These are phyloP conservation scores for Rutstroemia sp. DNA, from an alignment of 2,329 filamentous ascomycete species.

Conservation along the genomic window DNA sequence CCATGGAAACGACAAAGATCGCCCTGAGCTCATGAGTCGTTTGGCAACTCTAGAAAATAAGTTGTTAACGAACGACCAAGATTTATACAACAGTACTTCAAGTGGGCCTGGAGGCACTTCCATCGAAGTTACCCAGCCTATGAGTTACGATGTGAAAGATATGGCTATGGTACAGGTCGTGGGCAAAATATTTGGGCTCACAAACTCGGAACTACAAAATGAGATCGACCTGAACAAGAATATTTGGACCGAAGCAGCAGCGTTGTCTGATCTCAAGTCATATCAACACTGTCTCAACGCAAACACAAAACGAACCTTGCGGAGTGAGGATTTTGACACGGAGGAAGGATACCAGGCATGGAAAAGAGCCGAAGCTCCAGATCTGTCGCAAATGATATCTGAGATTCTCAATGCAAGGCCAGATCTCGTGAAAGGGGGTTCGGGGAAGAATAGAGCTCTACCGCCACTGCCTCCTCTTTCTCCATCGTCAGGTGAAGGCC, in stretches of 20 bases:
- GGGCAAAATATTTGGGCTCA: constrained; percentile 75
- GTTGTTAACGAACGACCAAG: constrained; percentile 86
- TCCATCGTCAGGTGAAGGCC: constrained; percentile 25
- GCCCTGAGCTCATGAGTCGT: constrained; percentile 73
- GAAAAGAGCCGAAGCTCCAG: constrained; percentile 83
- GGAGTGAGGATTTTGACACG: constrained; percentile 79
- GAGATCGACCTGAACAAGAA: constrained; percentile 79
- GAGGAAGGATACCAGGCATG: constrained; percentile 84
- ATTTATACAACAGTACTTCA: constrained; percentile 60
- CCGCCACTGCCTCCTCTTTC: constrained; percentile 44
- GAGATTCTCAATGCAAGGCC: constrained; percentile 82
- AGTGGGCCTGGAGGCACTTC: constrained; percentile 52
- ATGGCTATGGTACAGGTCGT: constrained; percentile 91
- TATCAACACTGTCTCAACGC: constrained; percentile 87
- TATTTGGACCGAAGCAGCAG: constrained; percentile 85
- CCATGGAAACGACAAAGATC: constrained; percentile 77
- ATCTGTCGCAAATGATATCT: constrained; percentile 88
- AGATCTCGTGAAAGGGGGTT: constrained; percentile 60
- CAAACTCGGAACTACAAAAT: constrained; percentile 70
- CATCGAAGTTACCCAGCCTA: constrained; percentile 73
- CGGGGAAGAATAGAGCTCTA: constrained; percentile 47
- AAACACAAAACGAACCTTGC: constrained; percentile 66
- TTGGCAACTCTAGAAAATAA: constrained; percentile 84
- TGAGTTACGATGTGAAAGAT: constrained; percentile 90
- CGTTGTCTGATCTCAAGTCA: constrained; percentile 81